These are phyloP conservation scores for Ceratocystis cacaofunesta DNA, from an alignment of 2,329 filamentous ascomycete genomes.

Conservation along the genomic window DNA sequence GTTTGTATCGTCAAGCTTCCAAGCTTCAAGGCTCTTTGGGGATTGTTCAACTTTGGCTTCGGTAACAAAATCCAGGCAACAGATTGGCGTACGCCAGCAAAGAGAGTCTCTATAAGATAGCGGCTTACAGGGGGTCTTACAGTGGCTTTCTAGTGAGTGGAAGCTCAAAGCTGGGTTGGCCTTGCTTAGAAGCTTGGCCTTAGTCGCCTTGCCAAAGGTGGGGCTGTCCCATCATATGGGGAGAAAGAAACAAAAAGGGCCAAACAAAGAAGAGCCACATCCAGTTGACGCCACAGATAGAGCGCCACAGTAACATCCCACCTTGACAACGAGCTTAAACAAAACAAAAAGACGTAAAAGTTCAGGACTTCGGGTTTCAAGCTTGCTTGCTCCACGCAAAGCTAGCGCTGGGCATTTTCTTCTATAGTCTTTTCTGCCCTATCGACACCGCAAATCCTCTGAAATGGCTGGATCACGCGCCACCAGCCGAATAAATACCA, in stretches of 20 bases:
- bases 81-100: conserved; percentile 15
- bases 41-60: not conserved
- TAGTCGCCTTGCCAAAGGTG: conserved; percentile 13
- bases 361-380: not conserved
- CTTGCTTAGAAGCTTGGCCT: not conserved
- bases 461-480: conserved; percentile 17
- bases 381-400: no score
- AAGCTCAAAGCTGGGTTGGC: not conserved
- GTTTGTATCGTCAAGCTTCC: not conserved
- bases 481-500: conserved; percentile 14
- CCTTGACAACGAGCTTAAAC: not conserved
- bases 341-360: not conserved
- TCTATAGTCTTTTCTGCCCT: no score
- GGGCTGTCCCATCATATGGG: not conserved
- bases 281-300: not conserved
- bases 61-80: not conserved
- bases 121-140: not conserved
- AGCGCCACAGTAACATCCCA: conserved; percentile 11
- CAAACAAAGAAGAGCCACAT: not conserved
- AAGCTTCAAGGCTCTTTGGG: not conserved
- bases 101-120: not conserved
- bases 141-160: not conserved
- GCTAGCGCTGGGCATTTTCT: no score
- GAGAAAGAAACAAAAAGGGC: not conserved
- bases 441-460: not conserved